Evolutionary conservation across 768 basidiomycete species (phyloP), one percentile per base, ranked within the genome.

Genomic region (Rickenella mellea): DNA sequence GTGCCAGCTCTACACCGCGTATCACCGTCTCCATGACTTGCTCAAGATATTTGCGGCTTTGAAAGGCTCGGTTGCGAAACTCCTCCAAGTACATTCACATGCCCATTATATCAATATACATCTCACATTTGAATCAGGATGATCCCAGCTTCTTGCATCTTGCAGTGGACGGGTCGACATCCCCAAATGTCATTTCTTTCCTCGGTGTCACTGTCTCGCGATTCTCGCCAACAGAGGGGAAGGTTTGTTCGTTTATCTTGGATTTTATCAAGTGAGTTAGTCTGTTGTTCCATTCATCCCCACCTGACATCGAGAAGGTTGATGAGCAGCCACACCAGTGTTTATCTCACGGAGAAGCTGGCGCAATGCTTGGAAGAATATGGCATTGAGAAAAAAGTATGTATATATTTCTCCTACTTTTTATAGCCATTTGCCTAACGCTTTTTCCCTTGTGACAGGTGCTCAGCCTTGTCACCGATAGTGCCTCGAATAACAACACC

Each of bases 161-260:
- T 9, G 40, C 53, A 17, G 32, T 60, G n/a, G 58, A 62, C 36
- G 56, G 59, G 4, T 61, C 57, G 58, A 58, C 58, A 1, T 51
- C 55, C 1, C 59, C 59, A 2, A 51, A 59, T 12, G 44, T 56
- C 7, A 43, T 52, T 15, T 50, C 51, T 1, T 60, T 58, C 38
- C 48, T 63, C 9, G 57, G 60, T 2, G 49, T 55, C 7, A 55
- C 56, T 7, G 46, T 53, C 6, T 47, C 50, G 31, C 55, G 50
- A 44, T 27, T 57, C 21, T 17, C 33, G 1, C n/a, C n/a, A n/a
- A n/a, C n/a, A n/a, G 40, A 54, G 6, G 55, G 52, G 6, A 33
- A 52, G 24, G 44, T 58, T 28, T 31, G 37, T 11, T 40, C 43
- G 2, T 27, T 52, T 4, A 52, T 54, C 11, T 47, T 55, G 4